Base-by-base conservation (phyloP, 495 filamentous ascomycete genomes). In the Penicillium psychrofluorescens region DNA sequence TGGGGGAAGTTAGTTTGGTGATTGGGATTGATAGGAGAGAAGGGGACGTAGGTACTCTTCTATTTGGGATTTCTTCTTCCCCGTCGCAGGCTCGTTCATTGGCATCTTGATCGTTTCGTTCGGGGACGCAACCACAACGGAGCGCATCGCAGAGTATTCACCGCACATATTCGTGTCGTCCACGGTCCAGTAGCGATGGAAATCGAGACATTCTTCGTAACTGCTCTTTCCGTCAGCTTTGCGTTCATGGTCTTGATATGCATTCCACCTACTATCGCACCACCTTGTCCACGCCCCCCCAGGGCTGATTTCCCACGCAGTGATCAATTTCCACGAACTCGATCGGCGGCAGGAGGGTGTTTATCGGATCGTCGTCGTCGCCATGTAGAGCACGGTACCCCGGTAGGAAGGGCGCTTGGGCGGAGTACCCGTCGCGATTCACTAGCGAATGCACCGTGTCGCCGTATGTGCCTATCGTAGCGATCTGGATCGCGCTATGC, bases 121-220 rank as follows among this genome's bases (percentile, higher is more conserved):
- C 4, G 78, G 71, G 15, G 77, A 82, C 16, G 85, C 78, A 76
- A 92, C 85, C 52, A 92, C 88, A 51, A 90, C 76, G 41, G 76
- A 82, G 49, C 76, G 79, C 44, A 92, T 75, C n/a, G 87, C 84
- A 3, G 80, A 85, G 73, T 80, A 92, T 44, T 88, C 85, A 43
- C 84, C 87, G 66, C 76, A 83, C 66, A 90, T 85, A 50, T 81
- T 72, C 37, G 69, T 76, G 61, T 91, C 87, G 62, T 91, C 87
- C 32, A 90, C 85, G 11, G 76, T 81, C 86, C 88, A 91, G 75
- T 92, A 91, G 35, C 86, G 82, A 64, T 89, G 85, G 76, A 91
- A 91, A 39, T 78, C 76, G 14, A 92, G 76, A 45, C 77, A 80
- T 38, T 75, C 66, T 63, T 91, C 86, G 66, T 94, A 94, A 61